phyloP scores from a whole-genome alignment of 1,284 basidiomycete genomes.

The Cryptococcus jaspeensis region DNA sequence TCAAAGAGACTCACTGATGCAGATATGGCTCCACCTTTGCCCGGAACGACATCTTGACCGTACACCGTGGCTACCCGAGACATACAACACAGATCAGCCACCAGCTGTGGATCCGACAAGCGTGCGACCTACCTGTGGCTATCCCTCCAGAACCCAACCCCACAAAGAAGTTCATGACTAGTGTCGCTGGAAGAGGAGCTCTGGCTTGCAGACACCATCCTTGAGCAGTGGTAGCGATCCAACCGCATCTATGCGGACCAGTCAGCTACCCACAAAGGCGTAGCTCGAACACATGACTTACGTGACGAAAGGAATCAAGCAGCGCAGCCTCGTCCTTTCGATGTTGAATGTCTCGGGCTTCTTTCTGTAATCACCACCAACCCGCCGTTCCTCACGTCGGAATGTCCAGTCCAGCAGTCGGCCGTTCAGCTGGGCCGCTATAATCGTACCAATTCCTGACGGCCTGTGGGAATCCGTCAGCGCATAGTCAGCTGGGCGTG shows the following conservation, averaged over 20 bases:
- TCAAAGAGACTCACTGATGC: constrained; percentile 34
- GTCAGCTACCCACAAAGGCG: neutral
- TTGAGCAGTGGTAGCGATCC: constrained; percentile 21
- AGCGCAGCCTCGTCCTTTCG: constrained; percentile 35
- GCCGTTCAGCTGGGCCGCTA: constrained; percentile 40
- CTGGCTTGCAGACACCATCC: constrained; percentile 43
- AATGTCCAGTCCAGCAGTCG: constrained; percentile 44
- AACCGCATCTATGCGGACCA: neutral
- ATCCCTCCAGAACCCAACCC: constrained; percentile 39
- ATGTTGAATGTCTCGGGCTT: constrained; percentile 39
- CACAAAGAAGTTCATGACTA: constrained; percentile 43
- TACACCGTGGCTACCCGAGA: constrained; percentile 36
- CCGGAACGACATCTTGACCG: constrained; percentile 46
- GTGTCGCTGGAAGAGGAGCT: constrained; percentile 36
- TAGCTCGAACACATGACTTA: constrained; percentile 10
- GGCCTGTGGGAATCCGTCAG: constrained; percentile 25
- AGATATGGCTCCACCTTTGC: constrained; percentile 46
- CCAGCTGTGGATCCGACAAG: too few species aligned
- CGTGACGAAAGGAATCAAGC: constrained; percentile 34
- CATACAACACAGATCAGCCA: neutral
- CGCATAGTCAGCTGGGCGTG: neutral
- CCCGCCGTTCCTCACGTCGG: constrained; percentile 36
- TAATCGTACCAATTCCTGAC: constrained; percentile 40
- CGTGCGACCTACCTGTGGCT: constrained; percentile 19
- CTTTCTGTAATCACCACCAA: constrained; percentile 41